Conservation (phyloP, 1,284 basidiomycete genomes). For the Chondrostereum purpureum region DNA sequence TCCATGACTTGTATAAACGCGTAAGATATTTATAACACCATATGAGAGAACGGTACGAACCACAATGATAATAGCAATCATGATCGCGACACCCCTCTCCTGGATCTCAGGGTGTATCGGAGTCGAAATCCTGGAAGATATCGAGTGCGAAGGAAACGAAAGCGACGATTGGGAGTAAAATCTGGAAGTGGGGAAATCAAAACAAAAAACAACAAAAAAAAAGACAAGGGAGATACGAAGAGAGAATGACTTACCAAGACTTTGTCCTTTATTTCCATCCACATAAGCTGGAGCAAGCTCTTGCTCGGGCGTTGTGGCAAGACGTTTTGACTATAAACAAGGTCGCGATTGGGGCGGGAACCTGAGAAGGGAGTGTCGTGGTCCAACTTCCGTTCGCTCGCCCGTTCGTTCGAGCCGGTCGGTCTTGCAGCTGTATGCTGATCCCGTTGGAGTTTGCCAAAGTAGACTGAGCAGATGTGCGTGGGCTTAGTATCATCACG, state of each 20-base stretch:
- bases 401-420: too few species aligned
- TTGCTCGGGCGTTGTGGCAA: constrained; percentile 74
- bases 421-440: too few species aligned
- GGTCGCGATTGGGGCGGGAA: too few species aligned
- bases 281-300: constrained; percentile 82
- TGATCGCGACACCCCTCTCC: constrained; percentile 98
- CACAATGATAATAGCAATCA: constrained; percentile 83
- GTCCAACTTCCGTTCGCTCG: too few species aligned
- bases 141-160: constrained; percentile 91
- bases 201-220: too few species aligned
- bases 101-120: constrained; percentile 57
- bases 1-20: constrained; percentile 66
- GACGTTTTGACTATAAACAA: too few species aligned
- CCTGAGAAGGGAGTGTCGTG: too few species aligned
- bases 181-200: too few species aligned
- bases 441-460: too few species aligned
- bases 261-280: constrained; percentile 92
- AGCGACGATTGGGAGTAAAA: constrained; percentile 87
- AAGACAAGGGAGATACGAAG: constrained; percentile 4
- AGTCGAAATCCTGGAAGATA: constrained; percentile 89
- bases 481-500: too few species aligned
- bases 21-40: constrained; percentile 8
- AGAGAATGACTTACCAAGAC: constrained; percentile 61
- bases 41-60: constrained; percentile 33
- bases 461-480: too few species aligned